Conservation (phyloP, 176 grass and related monocot genomes). For the Aegilops bicornis region DNA sequence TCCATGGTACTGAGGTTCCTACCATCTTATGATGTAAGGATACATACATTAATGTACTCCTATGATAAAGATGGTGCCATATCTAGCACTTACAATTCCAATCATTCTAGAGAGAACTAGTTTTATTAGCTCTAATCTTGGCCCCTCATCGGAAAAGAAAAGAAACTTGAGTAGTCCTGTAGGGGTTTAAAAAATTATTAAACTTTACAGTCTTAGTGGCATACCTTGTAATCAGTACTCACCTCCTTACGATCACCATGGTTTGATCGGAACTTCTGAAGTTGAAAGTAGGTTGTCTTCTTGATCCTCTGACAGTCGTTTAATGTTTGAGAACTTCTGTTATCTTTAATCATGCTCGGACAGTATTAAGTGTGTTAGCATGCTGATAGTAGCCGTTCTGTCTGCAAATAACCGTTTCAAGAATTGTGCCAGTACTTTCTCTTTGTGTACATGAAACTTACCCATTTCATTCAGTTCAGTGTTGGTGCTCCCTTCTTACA, state of each 20-base stretch:
- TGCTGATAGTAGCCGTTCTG: neutral
- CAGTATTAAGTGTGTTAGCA: neutral
- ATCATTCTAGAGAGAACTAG: neutral
- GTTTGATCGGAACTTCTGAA: slow-evolving; percentile 20
- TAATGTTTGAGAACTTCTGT: neutral
- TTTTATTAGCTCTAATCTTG: neutral
- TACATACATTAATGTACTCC: neutral
- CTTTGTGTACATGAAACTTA: neutral
- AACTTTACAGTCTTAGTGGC: neutral
- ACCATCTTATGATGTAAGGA: neutral
- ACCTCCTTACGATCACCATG: neutral
- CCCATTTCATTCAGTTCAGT: neutral
- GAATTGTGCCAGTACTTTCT: neutral
- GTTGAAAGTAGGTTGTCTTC: neutral
- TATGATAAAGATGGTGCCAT: neutral
- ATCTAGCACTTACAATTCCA: neutral
- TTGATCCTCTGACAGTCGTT: neutral
- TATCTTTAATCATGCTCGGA: neutral
- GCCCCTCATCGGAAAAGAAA: neutral
- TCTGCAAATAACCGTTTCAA: neutral
- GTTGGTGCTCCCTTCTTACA: neutral
- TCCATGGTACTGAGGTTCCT: neutral
- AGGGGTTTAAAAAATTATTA: neutral
- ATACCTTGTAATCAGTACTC: neutral
- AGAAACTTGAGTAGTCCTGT: neutral